Evolutionary conservation across 2,329 filamentous ascomycete species (phyloP).

Genomic region (Diaporthe sp.): DNA sequence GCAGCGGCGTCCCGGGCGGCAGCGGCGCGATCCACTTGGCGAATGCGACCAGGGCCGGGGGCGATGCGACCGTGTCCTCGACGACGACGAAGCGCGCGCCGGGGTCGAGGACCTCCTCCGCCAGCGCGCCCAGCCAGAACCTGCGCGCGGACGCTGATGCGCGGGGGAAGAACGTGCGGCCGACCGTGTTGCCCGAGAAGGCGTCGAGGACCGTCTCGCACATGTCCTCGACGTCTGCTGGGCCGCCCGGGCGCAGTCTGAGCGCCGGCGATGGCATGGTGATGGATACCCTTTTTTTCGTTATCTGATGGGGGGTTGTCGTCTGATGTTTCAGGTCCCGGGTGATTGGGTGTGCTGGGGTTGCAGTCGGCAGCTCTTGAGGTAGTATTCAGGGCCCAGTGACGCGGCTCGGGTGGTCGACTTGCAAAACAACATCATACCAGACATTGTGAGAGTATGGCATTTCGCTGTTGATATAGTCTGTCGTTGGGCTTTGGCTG

Average conservation of each 20-base stretch:
- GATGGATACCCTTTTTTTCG: background rate
- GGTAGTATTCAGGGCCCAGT: slow-evolving; percentile 20
- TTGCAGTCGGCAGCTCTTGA: background rate
- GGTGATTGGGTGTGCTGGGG: background rate
- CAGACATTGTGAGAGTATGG: background rate
- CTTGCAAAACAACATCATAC: background rate
- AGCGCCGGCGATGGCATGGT: slow-evolving; percentile 35
- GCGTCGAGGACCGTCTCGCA: slow-evolving; percentile 60
- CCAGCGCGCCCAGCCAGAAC: slow-evolving; percentile 53
- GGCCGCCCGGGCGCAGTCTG: slow-evolving; percentile 54
- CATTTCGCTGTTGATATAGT: background rate
- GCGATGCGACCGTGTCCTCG: slow-evolving; percentile 47
- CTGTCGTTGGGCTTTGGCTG: background rate
- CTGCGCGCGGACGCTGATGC: slow-evolving; percentile 43
- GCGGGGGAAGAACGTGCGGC: slow-evolving; percentile 54
- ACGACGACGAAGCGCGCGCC: slow-evolving; percentile 56
- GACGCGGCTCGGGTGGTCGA: background rate
- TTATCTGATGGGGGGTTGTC: background rate
- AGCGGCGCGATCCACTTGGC: slow-evolving; percentile 59
- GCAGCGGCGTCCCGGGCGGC: slow-evolving; percentile 45
- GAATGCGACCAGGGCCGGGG: slow-evolving; percentile 57
- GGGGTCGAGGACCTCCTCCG: slow-evolving; percentile 57
- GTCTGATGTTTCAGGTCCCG: slow-evolving; percentile 29
- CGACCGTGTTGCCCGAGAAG: slow-evolving; percentile 57
- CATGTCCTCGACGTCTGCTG: slow-evolving; percentile 56